Conservation (phyloP, 768 basidiomycete species). For the Suillus decipiens region DNA sequence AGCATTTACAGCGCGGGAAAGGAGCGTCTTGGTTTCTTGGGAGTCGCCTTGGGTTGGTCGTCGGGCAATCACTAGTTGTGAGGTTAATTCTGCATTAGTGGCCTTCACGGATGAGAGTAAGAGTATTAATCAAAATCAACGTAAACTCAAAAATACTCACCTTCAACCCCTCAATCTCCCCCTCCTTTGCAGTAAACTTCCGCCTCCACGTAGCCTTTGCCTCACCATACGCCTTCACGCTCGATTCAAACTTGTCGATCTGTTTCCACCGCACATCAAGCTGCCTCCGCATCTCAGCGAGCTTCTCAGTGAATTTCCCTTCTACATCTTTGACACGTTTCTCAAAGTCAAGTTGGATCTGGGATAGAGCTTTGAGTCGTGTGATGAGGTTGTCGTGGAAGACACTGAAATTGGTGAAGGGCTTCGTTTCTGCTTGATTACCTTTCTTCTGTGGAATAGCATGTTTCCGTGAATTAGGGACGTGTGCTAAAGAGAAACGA, state of each 20-base stretch:
- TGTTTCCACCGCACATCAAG: constrained; percentile 89
- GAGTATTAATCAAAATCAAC: constrained; percentile 1
- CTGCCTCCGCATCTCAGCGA: constrained; percentile 81
- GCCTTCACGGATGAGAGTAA: constrained; percentile 41
- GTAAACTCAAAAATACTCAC: constrained; percentile 38
- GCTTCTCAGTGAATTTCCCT: constrained; percentile 65
- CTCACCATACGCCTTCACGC: constrained; percentile 80
- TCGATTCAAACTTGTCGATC: constrained; percentile 88
- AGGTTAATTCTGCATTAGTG: constrained; percentile 71
- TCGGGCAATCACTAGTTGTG: constrained; percentile 65
- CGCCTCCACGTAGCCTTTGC: constrained; percentile 83
- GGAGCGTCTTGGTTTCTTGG: constrained; percentile 70
- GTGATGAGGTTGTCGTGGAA: constrained; percentile 95
- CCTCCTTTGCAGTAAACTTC: constrained; percentile 79
- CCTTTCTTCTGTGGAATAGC: constrained; percentile 62
- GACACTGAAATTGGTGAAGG: constrained; percentile 89
- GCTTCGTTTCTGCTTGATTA: constrained; percentile 80
- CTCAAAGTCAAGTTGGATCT: constrained; percentile 87
- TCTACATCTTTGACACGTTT: constrained; percentile 82
- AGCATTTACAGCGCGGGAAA: constrained; percentile 76
- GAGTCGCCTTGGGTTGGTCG: constrained; percentile 61
- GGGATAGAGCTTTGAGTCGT: constrained; percentile 79
- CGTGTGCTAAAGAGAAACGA: background rate
- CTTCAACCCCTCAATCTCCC: constrained; percentile 88
- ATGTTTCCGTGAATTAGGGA: background rate